phyloP scores from a whole-genome alignment of 78 protist genomes.

The Dictyostelium discoideum region dicty_2.7 NC_007091.3:3619501-3620000 shows the following conservation, averaged over 20 bases:
- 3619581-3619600: constrained; percentile 1
- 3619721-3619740: neutral
- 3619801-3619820: neutral
- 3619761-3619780: neutral
- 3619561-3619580: constrained; percentile 29
- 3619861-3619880: constrained; percentile 62
- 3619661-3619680: too few species aligned
- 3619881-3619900: neutral
- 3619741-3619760: neutral
- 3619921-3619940: constrained; percentile 46
- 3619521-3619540: neutral
- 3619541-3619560: constrained; percentile 63
- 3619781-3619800: neutral
- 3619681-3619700: neutral
- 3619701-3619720: neutral
- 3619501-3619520: constrained; percentile 60
- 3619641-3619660: neutral
- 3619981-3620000: neutral
- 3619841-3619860: constrained; percentile 27
- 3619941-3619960: constrained; percentile 32
- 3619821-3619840: constrained; percentile 23
- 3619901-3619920: constrained; percentile 1
- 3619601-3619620: constrained; percentile 14
- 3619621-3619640: neutral
- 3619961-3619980: neutral